Evolutionary conservation across 2,329 filamentous ascomycete genomes (phyloP), one percentile per base, ranked within the genome.

Genomic region (Fusarium agapanthi): DNA sequence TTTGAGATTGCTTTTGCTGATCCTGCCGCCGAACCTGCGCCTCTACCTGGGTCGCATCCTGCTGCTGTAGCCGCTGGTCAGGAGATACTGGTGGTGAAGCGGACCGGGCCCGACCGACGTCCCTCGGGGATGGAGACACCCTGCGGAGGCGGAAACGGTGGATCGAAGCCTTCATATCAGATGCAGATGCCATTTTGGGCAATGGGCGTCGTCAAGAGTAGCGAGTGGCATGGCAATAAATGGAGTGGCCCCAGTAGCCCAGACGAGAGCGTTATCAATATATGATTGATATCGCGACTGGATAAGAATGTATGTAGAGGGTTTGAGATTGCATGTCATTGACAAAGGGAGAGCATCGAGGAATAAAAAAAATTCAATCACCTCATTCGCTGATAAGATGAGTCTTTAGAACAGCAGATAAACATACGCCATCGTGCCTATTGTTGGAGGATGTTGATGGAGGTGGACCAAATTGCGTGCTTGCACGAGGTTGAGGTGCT

Each of bases 161-260:
- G 76, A 76, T 70, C 61, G 76, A 77, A 50, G 71, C 73, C 57
- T 77, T 77, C 76, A 78, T 75, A 50, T 75, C 75, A 53, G 77
- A 72, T 69, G 72, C 74, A 55, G 77, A 72, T 67, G 72, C 76
- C 69, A 77, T 77, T 74, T 70, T 66, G 59, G 72, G 68, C 57
- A 53, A 57, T 38, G 20, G 53, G 54, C 26, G 61, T 41, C 57
- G 26, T 70, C 12, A 40, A 40, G 32, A 51, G 28, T 56, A 58
- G 63, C 66, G 28, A 48, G 35, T 62, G 54, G 67, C 70, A 73
- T 73, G 44, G 28, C 45, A 54, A 30, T 51, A 47, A 20, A 28
- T 34, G 22, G 44, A n/a, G 14, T 58, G 58, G 34, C 58, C 62
- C 45, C 56, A 45, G 48, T 15, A 59, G 54, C 55, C 44, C 43